Evolutionary conservation across 345 rosid species (phyloP).

Genomic region (Camelina neglecta): DNA sequence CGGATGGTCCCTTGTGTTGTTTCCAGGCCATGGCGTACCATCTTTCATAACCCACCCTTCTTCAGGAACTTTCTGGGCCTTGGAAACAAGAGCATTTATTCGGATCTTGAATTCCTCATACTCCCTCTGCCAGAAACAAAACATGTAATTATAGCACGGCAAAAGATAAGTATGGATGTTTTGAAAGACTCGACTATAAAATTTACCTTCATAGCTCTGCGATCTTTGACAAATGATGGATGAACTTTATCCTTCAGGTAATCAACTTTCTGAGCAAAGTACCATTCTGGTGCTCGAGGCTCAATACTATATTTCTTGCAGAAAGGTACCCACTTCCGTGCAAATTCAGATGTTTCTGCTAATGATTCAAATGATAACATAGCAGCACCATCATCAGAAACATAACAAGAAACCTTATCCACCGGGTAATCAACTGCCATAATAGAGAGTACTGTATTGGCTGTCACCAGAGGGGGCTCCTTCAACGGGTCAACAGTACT

Average conservation of each 20-base stretch:
- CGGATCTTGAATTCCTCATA: constrained; percentile 91
- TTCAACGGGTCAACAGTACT: constrained; percentile 94
- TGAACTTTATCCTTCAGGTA: constrained; percentile 93
- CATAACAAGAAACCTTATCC: constrained; percentile 91
- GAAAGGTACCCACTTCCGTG: constrained; percentile 92
- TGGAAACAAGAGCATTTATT: constrained; percentile 85
- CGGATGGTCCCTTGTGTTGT: constrained; percentile 94
- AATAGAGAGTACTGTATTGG: constrained; percentile 92
- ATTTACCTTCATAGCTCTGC: constrained; percentile 92
- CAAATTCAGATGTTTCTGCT: constrained; percentile 87
- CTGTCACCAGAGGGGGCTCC: constrained; percentile 96
- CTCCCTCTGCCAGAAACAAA: constrained; percentile 62
- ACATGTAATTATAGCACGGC: constrained; percentile 11
- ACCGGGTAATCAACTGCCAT: constrained; percentile 91
- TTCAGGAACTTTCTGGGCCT: constrained; percentile 80
- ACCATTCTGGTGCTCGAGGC: constrained; percentile 96
- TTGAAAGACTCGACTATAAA: constrained; percentile 4
- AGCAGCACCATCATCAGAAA: constrained; percentile 95
- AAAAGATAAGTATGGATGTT: background rate
- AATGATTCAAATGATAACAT: constrained; percentile 89
- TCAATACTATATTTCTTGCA: constrained; percentile 80
- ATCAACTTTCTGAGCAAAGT: constrained; percentile 79
- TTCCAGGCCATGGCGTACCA: constrained; percentile 99
- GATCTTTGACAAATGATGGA: constrained; percentile 88
- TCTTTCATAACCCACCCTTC: constrained; percentile 99